These are phyloP conservation scores for Citrus maxima DNA, from an alignment of 345 rosid genomes.

Conservation along the genomic window DNA sequence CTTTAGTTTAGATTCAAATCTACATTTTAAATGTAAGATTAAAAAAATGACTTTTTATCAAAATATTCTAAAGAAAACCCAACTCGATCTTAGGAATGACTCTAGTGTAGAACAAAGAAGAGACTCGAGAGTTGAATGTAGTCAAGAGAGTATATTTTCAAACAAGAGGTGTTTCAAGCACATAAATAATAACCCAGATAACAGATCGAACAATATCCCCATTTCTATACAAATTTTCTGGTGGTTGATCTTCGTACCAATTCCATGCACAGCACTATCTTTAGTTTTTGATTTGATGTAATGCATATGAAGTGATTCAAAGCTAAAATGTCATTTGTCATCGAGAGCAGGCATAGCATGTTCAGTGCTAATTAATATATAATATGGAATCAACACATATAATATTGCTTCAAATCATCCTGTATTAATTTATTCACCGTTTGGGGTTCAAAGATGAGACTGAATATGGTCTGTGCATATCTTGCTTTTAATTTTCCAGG, in stretches of 20 bases:
- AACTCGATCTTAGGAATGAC: background rate
- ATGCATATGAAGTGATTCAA: slow-evolving; percentile 13
- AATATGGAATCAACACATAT: slow-evolving; percentile 15
- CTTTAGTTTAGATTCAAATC: too few species aligned
- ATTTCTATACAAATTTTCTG: background rate
- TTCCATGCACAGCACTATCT: background rate
- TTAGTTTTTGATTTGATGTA: background rate
- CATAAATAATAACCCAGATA: background rate
- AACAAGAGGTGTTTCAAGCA: background rate
- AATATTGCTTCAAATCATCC: background rate
- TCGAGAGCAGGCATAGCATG: too few species aligned
- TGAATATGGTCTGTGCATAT: slow-evolving; percentile 21
- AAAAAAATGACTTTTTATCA: background rate
- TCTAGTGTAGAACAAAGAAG: background rate
- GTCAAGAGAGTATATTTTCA: background rate
- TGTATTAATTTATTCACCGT: slow-evolving; percentile 1
- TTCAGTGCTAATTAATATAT: background rate
- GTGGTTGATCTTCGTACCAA: background rate
- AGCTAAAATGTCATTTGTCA: background rate
- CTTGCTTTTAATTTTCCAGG: background rate
- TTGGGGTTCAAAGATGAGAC: background rate
- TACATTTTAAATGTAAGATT: too few species aligned
- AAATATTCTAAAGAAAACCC: background rate
- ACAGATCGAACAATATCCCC: slow-evolving; percentile 10
- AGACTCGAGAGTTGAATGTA: background rate